Base-by-base conservation (phyloP, 305 asterid genomes). In the Plantago rigida region DNA sequence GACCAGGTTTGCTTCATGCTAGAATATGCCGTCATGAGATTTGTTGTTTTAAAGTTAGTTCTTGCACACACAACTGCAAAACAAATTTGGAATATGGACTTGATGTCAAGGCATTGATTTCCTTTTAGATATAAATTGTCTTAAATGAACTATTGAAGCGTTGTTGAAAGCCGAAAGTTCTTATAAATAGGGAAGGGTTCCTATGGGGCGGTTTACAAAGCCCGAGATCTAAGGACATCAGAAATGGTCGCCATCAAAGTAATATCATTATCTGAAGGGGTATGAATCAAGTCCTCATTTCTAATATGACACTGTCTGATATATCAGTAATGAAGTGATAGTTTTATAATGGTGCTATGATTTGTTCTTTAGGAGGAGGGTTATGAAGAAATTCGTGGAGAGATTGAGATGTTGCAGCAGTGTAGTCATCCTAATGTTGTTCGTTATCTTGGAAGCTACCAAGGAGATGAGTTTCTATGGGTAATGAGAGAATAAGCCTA, bases 381-480 rank as follows among this genome's bases (percentile, higher is more conserved):
- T 51, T 92, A 92, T 66, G 99, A 93, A 76, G 99, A 89, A 78
- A 89, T 93, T 69, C 86, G 95, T 26, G 97, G 97, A 65, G 99
- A 93, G 81, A 89, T 92, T 68, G 99, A 92, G 87, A 92, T 89
- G 99, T 63, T 92, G 82, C 99, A 93, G 81, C 99, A 93, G 68
- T 93, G 97, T 69, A 93, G 93, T 78, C 97, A 93, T 82, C 99
- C 99, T 65, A 93, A 93, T 78, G 99, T 93, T 69, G 96, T 93
- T 70, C 99, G 99, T 59, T 93, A 93, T 75, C 89, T 92, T 42
- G 99, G 95, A 47, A 92, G 99, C 82, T 93, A 82, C 76, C 99
- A 93, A 77, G 96, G 99, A 61, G 99, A 93, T 71, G 99, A 89
- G 68, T 87, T 80, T 82, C 95, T 93, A 60, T 93, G 99, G 99